Conservation (phyloP, 1,284 basidiomycete species). For the Coriolopsis trogii region DNA sequence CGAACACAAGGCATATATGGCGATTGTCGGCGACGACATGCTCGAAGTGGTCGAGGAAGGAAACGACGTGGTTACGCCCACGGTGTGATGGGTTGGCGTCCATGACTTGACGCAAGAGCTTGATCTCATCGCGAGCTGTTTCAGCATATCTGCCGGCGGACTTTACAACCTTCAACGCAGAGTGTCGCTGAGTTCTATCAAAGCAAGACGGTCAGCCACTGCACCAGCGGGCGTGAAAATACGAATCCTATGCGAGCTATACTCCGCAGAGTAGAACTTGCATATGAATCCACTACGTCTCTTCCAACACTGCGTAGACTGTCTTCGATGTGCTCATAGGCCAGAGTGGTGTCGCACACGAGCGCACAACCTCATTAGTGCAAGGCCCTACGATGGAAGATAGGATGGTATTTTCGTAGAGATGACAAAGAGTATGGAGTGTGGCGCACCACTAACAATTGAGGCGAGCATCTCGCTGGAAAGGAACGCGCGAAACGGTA, state of each 20-base stretch:
- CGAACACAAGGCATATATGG: conserved; percentile 91
- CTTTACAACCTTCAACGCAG: conserved; percentile 91
- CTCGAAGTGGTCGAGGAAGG: conserved; percentile 86
- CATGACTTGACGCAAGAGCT: conserved; percentile 78
- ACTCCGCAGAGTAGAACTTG: too few species aligned
- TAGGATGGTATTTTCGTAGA: conserved; percentile 1
- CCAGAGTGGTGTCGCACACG: too few species aligned
- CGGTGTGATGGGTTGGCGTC: conserved; percentile 71
- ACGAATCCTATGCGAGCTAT: too few species aligned
- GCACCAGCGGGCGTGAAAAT: too few species aligned
- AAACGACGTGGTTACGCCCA: conserved; percentile 75
- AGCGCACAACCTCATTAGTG: neutral
- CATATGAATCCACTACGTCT: too few species aligned
- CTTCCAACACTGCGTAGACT: too few species aligned
- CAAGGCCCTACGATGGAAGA: neutral
- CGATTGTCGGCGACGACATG: conserved; percentile 63
- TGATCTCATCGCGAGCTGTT: conserved; percentile 91
- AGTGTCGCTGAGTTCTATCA: conserved; percentile 70
- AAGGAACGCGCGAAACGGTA: too few species aligned
- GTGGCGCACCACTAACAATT: neutral
- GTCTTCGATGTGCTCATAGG: too few species aligned
- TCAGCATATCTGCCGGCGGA: conserved; percentile 86
- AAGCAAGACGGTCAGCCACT: conserved; percentile 23
- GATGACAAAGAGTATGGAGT: neutral
- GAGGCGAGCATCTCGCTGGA: neutral